Evolutionary conservation across 305 asterid genomes (phyloP).

Genomic region (Solanum hybrid): DNA sequence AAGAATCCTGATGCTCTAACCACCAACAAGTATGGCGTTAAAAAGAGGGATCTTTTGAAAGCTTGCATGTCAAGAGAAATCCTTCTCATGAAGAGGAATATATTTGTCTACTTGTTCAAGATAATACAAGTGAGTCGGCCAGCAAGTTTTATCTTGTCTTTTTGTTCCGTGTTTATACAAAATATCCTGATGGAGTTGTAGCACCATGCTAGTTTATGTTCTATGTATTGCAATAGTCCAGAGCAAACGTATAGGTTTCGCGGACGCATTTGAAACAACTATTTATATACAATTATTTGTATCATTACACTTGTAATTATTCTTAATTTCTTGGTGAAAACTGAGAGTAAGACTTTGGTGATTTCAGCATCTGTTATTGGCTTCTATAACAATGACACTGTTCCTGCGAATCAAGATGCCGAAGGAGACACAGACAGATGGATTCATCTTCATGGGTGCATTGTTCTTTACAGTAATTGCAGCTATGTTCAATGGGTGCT

Average conservation of each 20-base stretch:
- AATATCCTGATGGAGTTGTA: neutral
- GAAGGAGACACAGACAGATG: constrained; percentile 42
- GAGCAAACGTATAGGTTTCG: neutral
- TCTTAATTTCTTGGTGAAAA: neutral
- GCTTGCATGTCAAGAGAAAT: constrained; percentile 80
- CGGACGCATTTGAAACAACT: neutral
- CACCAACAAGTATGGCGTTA: constrained; percentile 56
- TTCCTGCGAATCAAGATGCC: constrained; percentile 55
- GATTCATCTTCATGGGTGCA: constrained; percentile 68
- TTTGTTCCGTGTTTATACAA: neutral
- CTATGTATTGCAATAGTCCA: neutral
- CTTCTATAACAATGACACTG: constrained; percentile 51
- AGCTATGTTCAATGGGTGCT: constrained; percentile 74
- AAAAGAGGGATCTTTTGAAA: constrained; percentile 69
- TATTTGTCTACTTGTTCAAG: constrained; percentile 84
- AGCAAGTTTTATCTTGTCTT: neutral
- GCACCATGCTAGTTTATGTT: neutral
- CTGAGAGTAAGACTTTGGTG: neutral
- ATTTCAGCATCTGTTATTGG: constrained; percentile 20
- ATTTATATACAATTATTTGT: neutral
- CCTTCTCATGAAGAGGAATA: constrained; percentile 84
- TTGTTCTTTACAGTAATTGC: constrained; percentile 50
- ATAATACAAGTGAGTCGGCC: constrained; percentile 53
- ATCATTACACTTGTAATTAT: neutral
- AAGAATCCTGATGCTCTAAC: constrained; percentile 72